Base-by-base conservation (phyloP, 495 filamentous ascomycete species). In the Oidiodendron maius region DNA sequence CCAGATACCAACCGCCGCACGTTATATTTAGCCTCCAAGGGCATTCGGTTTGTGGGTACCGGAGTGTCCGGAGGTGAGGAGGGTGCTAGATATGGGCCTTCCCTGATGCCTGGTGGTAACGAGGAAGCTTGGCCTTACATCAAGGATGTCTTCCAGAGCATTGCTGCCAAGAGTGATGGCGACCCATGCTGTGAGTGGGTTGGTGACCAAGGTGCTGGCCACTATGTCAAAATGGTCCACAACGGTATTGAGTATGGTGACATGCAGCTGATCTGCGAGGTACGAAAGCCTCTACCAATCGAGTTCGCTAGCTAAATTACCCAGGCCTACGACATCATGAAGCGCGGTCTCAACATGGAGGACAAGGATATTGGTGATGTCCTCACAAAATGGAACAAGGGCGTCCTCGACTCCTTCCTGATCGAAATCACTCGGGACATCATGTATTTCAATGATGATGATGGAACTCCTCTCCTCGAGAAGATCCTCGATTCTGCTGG, bases 151-250 rank as follows among this genome's bases (percentile, higher is more conserved):
- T 93, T 98, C 77, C 93, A 98, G 77, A 85, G 80, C 77, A 95
- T 98, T 61, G 74, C 93, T 53, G 94, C 93, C 68, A 97, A 97
- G 82, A 90, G 86, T 66, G 91, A 96, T 59, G 84, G 82, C 54
- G 94, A 98, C 78, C 69, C 93, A 36, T 98, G 93, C 81, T 98
- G 93, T 66, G 91, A 98, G 71, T 98, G 93, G 93, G 93, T 97
- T 57, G 93, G 93, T 76, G 93, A 98, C 75, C 90, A 96, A 67
- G 93, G 93, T 78, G 84, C 93, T 65, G 93, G 93, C 52, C 93
- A 98, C 81, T 98, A 96, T 78, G 91, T 98, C 75, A 98, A 98
- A 85, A 98, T 98, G 94, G 93, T 98, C 50, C 93, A 98, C 84
- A 98, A 98, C 69, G 93, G 93, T 80, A 98, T 98, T 63, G 93